A percentile compares a stretch with the other conserved stretches of the same genome.
phyloP scores from a whole-genome alignment of 1,139 yeast genomes.

The Scheffersomyces segobiensis region DNA sequence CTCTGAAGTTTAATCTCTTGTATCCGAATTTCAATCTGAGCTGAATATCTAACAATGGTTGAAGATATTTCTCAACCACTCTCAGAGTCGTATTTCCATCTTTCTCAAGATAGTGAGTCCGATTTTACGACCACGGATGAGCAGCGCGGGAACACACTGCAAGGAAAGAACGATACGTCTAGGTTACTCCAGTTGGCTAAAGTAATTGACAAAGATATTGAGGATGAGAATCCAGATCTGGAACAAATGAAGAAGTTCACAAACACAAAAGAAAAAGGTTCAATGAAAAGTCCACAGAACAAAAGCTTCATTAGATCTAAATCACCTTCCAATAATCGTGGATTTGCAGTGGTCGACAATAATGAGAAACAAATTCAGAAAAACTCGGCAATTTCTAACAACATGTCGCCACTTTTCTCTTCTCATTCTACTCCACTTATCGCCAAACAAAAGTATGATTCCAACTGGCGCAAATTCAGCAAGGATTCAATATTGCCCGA shows the following conservation, averaged over 20 bases:
- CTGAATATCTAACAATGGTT: not conserved
- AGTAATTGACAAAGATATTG: slow-evolving; percentile 14
- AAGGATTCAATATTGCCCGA: slow-evolving; percentile 8
- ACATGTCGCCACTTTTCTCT: slow-evolving; percentile 14
- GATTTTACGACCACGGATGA: slow-evolving; percentile 11
- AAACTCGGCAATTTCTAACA: not conserved
- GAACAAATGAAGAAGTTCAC: not conserved
- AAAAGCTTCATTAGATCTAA: not conserved
- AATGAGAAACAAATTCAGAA: not conserved
- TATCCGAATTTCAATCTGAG: not conserved
- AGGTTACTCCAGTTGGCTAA: slow-evolving; percentile 20
- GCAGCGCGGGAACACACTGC: slow-evolving; percentile 2
- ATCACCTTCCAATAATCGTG: not conserved
- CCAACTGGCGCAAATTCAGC: slow-evolving; percentile 7
- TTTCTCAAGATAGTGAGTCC: slow-evolving; percentile 25
- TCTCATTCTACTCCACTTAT: slow-evolving; percentile 36
- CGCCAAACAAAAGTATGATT: slow-evolving; percentile 6
- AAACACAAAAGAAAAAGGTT: not conserved
- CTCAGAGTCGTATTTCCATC: slow-evolving; percentile 31
- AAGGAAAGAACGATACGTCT: slow-evolving; percentile 10
- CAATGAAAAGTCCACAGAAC: not conserved
- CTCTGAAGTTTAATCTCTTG: not conserved
- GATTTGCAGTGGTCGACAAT: not conserved
- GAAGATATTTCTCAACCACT: slow-evolving; percentile 26
- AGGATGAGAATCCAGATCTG: not conserved